Conservation (phyloP, 306 rosid species). For the Carpinus fangiana region DNA sequence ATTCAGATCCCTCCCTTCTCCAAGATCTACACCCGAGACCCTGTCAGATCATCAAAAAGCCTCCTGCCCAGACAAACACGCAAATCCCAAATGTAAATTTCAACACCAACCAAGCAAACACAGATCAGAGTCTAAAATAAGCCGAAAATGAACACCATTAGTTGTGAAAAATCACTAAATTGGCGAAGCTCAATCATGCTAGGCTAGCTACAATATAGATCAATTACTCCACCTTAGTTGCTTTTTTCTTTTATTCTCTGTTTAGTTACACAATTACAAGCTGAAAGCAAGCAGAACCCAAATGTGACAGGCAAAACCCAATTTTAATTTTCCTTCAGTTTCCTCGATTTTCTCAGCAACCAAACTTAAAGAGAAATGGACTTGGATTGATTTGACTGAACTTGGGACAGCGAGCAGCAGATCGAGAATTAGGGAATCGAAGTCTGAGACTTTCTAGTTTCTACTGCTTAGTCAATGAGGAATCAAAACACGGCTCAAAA, state of each 20-base stretch:
- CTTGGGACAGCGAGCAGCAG: slow-evolving; percentile 32
- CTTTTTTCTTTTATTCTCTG: slow-evolving; percentile 1
- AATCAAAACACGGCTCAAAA: slow-evolving; percentile 8
- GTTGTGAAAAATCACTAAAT: slow-evolving; percentile 13
- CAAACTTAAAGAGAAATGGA: slow-evolving; percentile 8
- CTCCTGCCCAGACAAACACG: slow-evolving; percentile 43
- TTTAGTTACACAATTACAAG: slow-evolving; percentile 3
- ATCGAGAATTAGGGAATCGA: slow-evolving; percentile 38
- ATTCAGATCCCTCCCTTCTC: slow-evolving; percentile 39
- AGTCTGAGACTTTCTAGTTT: slow-evolving; percentile 25
- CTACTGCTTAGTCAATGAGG: slow-evolving; percentile 41
- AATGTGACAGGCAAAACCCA: not conserved
- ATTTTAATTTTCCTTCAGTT: not conserved
- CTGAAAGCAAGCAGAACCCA: not conserved
- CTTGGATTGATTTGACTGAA: slow-evolving; percentile 22
- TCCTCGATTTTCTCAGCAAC: not conserved
- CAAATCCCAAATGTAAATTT: slow-evolving; percentile 2
- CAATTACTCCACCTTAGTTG: slow-evolving; percentile 1
- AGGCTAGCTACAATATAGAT: not conserved
- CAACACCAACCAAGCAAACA: slow-evolving; percentile 12
- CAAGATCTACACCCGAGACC: slow-evolving; percentile 62
- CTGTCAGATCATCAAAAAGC: slow-evolving; percentile 38
- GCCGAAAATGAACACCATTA: slow-evolving; percentile 6
- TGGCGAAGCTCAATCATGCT: slow-evolving; percentile 3
- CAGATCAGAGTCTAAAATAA: slow-evolving; percentile 30